Evolutionary conservation across 805 yeast genomes (phyloP), one percentile per base, ranked within the genome.

Genomic region (Ogataea henricii): DNA sequence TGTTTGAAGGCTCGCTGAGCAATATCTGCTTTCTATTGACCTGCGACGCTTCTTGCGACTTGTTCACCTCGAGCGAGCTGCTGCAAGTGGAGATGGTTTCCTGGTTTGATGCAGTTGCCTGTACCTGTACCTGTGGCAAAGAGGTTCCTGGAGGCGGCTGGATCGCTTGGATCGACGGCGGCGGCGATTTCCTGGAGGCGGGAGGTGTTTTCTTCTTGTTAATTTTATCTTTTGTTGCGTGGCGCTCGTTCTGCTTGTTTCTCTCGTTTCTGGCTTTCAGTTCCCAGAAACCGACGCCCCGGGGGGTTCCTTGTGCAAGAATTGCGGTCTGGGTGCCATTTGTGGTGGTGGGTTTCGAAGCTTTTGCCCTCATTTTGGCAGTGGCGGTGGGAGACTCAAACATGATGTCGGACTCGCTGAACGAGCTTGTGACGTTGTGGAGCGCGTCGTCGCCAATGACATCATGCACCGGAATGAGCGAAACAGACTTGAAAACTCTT

Each of bases 371-470:
- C 44, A 46, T 9, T 33, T 45, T 46, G 29, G 51, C 52, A 10
- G 42, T 51, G 10, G 47, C 54, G 3, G 51, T 26, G 17, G 57
- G 60, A 25, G 58, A 55, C 26, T 55, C 57, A 16, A 50, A 54
- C 10, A 49, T 9, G 40, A 49, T 22, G 16, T 54, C 57, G 3
- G 58, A 48, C 32, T 53, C 60, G 37, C 47, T 54, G 33, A 49
- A 49, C 5, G 56, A 52, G 44, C 57, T 52, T 6, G 49, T 43
- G 6, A 42, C 45, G 48, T 49, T 43, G 32, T 38, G 49, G 12
- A 49, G n/a, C 9, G 52, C 33, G 4, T 20, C 43, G 6, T 56
- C 57, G 8, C 46, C 46, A 8, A 46, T 45, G 17, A 10, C 13
- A 12, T 52, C 51, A 33, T 47, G 49, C 3, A 53, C 52, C 6